phyloP scores from a whole-genome alignment of 192 early-diverging fungal species.

The Umbelopsis sp. region DNA sequence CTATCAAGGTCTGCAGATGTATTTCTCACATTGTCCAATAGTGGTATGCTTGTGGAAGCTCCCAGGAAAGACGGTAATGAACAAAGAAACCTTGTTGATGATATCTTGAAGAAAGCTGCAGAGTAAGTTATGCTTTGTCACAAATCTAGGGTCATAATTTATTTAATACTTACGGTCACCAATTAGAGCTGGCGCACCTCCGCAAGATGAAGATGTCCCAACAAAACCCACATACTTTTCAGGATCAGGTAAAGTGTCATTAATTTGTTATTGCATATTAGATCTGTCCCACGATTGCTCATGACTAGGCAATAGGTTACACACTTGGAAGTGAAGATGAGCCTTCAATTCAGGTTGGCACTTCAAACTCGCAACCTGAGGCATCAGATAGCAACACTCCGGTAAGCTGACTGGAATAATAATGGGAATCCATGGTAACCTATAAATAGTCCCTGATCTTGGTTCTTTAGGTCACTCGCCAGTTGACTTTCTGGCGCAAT shows the following conservation, averaged over 20 bases:
- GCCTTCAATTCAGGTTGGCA: conserved; percentile 33
- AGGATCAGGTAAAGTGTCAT: conserved; percentile 33
- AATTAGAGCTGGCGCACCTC: conserved; percentile 27
- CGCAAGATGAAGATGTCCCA: conserved; percentile 12
- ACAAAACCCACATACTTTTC: conserved; percentile 31
- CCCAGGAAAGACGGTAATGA: conserved; percentile 43
- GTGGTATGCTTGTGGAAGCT: conserved; percentile 51
- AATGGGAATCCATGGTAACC: conserved; percentile 7
- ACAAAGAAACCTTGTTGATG: conserved; percentile 63
- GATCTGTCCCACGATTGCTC: too few relatives aligned
- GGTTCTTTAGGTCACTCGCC: conserved; percentile 57
- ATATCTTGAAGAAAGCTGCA: conserved; percentile 78
- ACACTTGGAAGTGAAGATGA: conserved; percentile 57
- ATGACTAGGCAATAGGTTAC: conserved; percentile 21
- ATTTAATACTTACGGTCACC: background rate
- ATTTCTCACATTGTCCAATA: conserved; percentile 10
- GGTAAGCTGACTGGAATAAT: background rate
- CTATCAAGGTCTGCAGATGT: background rate
- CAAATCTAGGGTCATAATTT: background rate
- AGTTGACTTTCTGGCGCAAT: conserved; percentile 93
- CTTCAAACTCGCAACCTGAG: background rate
- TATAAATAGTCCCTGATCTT: conserved; percentile 18
- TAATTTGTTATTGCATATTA: background rate
- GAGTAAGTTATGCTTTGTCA: conserved; percentile 45
- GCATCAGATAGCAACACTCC: conserved; percentile 15